These are phyloP conservation scores for Sordariomycetes sp. DNA, from an alignment of 2,329 filamentous ascomycete genomes.

Conservation along the genomic window DNA sequence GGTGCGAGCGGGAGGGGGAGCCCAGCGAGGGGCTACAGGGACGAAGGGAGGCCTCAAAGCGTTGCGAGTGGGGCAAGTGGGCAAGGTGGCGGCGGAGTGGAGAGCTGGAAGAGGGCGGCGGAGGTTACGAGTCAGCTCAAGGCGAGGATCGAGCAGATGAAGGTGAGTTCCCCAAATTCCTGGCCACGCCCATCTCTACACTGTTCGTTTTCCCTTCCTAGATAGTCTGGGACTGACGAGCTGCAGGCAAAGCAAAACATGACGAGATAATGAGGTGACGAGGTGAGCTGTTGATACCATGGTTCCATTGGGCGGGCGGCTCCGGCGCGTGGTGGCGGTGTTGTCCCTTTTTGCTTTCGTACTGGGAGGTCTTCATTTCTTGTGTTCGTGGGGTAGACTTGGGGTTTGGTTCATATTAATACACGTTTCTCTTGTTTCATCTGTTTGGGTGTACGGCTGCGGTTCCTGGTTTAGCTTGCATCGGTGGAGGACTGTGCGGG, in stretches of 20 bases:
- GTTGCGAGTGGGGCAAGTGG: background rate
- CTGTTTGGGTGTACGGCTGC: background rate
- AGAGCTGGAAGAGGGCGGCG: conserved; percentile 94
- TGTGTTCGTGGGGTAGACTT: background rate
- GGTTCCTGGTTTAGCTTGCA: no score
- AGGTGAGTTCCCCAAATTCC: conserved; percentile 29
- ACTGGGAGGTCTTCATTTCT: background rate
- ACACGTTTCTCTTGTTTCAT: background rate
- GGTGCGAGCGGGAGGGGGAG: conserved; percentile 6
- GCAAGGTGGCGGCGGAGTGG: conserved; percentile 34
- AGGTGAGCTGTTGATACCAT: background rate
- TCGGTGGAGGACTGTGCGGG: no score
- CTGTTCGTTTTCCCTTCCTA: background rate
- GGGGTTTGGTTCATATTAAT: background rate
- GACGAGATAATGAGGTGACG: background rate
- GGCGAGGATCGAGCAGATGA: conserved; percentile 97
- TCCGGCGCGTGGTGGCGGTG: background rate
- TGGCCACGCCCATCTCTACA: background rate
- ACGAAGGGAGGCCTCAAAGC: conserved; percentile 14
- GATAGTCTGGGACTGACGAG: background rate
- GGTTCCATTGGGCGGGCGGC: background rate
- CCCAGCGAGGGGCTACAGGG: conserved; percentile 2
- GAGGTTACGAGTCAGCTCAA: conserved; percentile 97
- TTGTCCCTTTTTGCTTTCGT: background rate
- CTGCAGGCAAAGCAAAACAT: background rate